Evolutionary conservation across 2,329 filamentous ascomycete genomes (phyloP).

Genomic region (Alternaria viburni): DNA sequence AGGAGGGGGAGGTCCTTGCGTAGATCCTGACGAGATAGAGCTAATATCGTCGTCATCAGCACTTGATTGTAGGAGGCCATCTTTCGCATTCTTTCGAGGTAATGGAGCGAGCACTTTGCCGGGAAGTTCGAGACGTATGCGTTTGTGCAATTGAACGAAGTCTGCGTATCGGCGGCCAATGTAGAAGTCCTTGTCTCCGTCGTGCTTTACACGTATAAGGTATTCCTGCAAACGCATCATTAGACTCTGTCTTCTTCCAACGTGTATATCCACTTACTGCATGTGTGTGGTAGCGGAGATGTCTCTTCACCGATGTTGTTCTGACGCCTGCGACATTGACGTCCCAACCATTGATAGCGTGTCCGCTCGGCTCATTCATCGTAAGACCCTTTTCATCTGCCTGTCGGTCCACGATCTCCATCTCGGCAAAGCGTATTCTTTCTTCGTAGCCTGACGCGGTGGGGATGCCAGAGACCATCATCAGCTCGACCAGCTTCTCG

Average conservation of each 20-base stretch:
- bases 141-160: slow-evolving; percentile 80
- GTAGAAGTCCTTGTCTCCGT: slow-evolving; percentile 76
- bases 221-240: slow-evolving; percentile 70
- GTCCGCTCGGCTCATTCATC: slow-evolving; percentile 85
- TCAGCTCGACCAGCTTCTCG: slow-evolving; percentile 94
- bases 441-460: slow-evolving; percentile 98
- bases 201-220: slow-evolving; percentile 81
- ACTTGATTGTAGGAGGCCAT: slow-evolving; percentile 65
- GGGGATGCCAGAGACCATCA: slow-evolving; percentile 98
- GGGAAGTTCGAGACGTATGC: slow-evolving; percentile 81
- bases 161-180: slow-evolving; percentile 88
- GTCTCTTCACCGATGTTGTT: slow-evolving; percentile 80
- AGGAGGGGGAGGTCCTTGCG: slow-evolving; percentile 58
- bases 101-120: slow-evolving; percentile 87
- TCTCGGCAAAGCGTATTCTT: slow-evolving; percentile 92
- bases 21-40: slow-evolving; percentile 82
- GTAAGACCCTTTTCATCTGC: slow-evolving; percentile 90
- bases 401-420: slow-evolving; percentile 93
- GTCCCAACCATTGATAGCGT: slow-evolving; percentile 95
- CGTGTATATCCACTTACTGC: slow-evolving; percentile 65
- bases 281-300: slow-evolving; percentile 88
- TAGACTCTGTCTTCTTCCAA: not conserved
- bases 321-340: slow-evolving; percentile 92
- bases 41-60: slow-evolving; percentile 73
- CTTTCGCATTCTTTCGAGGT: slow-evolving; percentile 89